Evolutionary conservation across 805 yeast genomes (phyloP).

Genomic region (Suhomyces tanzawaensis): DNA sequence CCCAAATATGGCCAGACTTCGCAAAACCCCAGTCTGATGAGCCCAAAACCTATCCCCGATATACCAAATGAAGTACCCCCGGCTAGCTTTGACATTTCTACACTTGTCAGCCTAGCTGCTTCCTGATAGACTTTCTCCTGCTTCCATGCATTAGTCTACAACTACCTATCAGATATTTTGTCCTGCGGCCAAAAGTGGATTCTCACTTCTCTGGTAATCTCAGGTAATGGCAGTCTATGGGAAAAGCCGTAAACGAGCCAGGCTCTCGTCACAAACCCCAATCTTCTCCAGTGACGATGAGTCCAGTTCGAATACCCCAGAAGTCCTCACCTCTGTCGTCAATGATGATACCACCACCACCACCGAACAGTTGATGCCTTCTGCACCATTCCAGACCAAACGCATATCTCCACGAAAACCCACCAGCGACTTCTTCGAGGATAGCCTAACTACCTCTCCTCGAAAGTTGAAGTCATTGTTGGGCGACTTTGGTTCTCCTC

Average conservation of each 20-base stretch:
- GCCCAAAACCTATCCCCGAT: too few relatives aligned
- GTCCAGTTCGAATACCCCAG: background rate
- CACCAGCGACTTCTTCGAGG: background rate
- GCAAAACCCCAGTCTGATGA: too few relatives aligned
- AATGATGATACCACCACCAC: conserved; percentile 2
- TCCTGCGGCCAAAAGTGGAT: too few relatives aligned
- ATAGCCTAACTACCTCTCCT: conserved; percentile 18
- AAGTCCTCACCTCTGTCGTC: background rate
- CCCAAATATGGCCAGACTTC: too few relatives aligned
- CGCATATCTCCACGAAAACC: conserved; percentile 1
- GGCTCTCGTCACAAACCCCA: conserved; percentile 4
- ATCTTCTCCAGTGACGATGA: conserved; percentile 17
- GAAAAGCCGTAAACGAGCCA: conserved; percentile 5
- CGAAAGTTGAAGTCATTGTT: conserved; percentile 8
- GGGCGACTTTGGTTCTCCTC: conserved; percentile 1
- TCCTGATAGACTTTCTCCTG: too few relatives aligned
- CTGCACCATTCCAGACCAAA: background rate
- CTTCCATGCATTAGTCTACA: too few relatives aligned
- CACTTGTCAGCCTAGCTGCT: too few relatives aligned
- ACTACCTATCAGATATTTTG: too few relatives aligned
- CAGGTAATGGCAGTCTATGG: conserved; percentile 16
- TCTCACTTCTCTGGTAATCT: too few relatives aligned
- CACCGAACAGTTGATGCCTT: conserved; percentile 5
- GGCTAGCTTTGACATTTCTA: too few relatives aligned
- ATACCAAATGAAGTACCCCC: too few relatives aligned